Percentiles rank a stretch among this genome's conserved stretches.
Evolutionary conservation across 345 rosid species (phyloP).

Genomic region (Erucastrum elatum): DNA sequence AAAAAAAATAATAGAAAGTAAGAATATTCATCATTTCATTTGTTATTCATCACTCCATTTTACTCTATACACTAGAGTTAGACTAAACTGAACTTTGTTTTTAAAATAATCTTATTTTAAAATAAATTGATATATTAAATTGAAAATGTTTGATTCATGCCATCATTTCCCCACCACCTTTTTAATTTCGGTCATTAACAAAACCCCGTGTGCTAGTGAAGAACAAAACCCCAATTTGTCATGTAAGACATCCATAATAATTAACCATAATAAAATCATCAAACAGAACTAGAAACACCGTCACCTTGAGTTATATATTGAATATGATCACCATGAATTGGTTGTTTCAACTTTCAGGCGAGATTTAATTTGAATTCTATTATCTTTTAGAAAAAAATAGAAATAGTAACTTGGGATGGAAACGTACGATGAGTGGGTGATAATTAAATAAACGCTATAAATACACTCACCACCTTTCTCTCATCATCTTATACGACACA

Average conservation of each 20-base stretch:
- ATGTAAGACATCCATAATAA: neutral
- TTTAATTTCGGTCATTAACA: neutral
- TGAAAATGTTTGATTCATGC: neutral
- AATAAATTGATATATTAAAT: too few species aligned
- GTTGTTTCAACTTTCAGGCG: neutral
- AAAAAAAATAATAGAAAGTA: neutral
- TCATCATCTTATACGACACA: conserved; percentile 8
- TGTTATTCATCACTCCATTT: neutral
- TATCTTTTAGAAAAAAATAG: neutral
- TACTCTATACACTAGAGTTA: neutral
- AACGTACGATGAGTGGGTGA: conserved; percentile 31
- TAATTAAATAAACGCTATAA: conserved; percentile 23
- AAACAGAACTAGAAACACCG: neutral
- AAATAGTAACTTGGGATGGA: conserved; percentile 3
- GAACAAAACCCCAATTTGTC: neutral
- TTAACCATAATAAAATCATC: neutral
- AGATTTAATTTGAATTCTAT: neutral
- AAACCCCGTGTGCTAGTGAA: neutral
- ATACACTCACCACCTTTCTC: conserved; percentile 8
- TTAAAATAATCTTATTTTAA: neutral
- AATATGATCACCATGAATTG: neutral
- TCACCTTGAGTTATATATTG: neutral
- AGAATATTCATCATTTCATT: neutral
- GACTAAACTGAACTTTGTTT: neutral
- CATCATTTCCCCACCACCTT: neutral